Conservation (phyloP, 768 basidiomycete species). For the Hysterangium stoloniferum region DNA sequence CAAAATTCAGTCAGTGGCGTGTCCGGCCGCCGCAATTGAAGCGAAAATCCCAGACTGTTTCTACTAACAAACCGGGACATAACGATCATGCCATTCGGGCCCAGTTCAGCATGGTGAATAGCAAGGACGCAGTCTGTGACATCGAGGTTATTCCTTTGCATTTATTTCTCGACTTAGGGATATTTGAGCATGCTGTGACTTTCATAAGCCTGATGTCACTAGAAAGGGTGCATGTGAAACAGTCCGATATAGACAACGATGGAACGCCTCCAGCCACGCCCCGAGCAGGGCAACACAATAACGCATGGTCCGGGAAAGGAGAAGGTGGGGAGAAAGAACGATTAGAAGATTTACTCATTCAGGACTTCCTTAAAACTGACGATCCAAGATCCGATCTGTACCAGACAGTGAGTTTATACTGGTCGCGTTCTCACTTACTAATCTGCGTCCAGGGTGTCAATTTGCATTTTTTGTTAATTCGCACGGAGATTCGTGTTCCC, state of each 20-base stretch:
- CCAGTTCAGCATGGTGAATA: too few relatives aligned
- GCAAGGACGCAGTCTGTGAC: not conserved
- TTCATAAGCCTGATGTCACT: not conserved
- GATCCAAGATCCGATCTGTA: constrained; percentile 23
- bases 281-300: constrained; percentile 15
- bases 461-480: constrained; percentile 49
- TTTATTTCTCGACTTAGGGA: constrained; percentile 62
- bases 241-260: constrained; percentile 24
- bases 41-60: constrained; percentile 20
- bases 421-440: too few relatives aligned
- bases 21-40: constrained; percentile 28
- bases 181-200: constrained; percentile 15
- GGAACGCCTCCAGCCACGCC: constrained; percentile 35
- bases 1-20: constrained; percentile 59
- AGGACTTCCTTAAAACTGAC: constrained; percentile 49
- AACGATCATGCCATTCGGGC: too few relatives aligned
- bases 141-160: constrained; percentile 47
- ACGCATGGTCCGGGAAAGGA: constrained; percentile 14
- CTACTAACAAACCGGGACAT: too few relatives aligned
- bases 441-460: too few relatives aligned
- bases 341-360: constrained; percentile 45
- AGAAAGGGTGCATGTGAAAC: too few relatives aligned
- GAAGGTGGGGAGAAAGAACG: constrained; percentile 32
- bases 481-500: constrained; percentile 61
- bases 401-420: too few relatives aligned